These are phyloP conservation scores for Phanerodontia chrysosporium DNA, from an alignment of 768 basidiomycete species.

Conservation along the genomic window DNA sequence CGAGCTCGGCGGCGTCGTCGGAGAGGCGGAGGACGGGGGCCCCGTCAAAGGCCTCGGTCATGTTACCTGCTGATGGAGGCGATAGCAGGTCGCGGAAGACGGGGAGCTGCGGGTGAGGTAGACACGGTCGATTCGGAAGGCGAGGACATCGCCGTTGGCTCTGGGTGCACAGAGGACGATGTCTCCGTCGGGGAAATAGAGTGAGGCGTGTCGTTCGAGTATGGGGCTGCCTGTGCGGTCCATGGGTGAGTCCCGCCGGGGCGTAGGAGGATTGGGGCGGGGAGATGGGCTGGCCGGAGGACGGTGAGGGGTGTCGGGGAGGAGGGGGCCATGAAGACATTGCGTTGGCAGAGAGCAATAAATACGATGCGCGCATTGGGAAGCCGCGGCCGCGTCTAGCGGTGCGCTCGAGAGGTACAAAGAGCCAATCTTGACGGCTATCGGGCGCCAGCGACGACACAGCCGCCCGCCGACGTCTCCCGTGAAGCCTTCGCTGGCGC, in stretches of 20 bases:
- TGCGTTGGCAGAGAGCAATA: background rate
- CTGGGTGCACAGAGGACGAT: slow-evolving; percentile 8
- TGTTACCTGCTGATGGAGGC: background rate
- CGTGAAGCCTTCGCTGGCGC: background rate
- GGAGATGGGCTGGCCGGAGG: background rate
- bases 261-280: background rate
- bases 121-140: slow-evolving; percentile 13
- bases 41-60: slow-evolving; percentile 1
- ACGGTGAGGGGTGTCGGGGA: background rate
- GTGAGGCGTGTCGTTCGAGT: slow-evolving; percentile 2
- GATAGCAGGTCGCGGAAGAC: slow-evolving; percentile 15
- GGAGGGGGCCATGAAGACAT: background rate
- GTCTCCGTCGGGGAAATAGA: slow-evolving; percentile 14
- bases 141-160: background rate
- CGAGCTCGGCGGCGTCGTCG: slow-evolving; percentile 9
- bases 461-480: background rate
- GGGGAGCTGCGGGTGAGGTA: slow-evolving; percentile 12
- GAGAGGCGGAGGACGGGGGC: slow-evolving; percentile 3
- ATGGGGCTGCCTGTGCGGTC: background rate
- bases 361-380: background rate
- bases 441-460: background rate
- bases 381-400: background rate
- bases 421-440: background rate
- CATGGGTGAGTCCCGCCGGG: background rate
- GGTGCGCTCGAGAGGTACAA: background rate